Percentiles rank a stretch among this genome's conserved stretches.
phyloP scores from a whole-genome alignment of 2,329 filamentous ascomycete species.

The Byssochlamys sp. region DNA sequence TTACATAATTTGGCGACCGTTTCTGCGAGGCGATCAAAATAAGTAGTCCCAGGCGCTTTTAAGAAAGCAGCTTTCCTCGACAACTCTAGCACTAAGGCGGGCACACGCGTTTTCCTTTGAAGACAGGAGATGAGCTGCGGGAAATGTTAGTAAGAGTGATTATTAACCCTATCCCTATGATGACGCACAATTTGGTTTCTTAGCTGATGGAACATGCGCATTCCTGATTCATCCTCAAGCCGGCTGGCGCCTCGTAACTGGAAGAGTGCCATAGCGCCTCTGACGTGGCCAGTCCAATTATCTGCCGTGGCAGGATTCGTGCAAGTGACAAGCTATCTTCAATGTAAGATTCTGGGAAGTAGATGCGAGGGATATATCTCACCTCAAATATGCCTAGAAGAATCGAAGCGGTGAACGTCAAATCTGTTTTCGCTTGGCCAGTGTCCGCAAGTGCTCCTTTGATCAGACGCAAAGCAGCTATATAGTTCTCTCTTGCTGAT shows the following conservation, averaged over 20 bases:
- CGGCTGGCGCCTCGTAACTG: conserved; percentile 33
- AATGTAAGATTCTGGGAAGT: conserved; percentile 3
- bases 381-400: conserved; percentile 56
- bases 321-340: conserved; percentile 27
- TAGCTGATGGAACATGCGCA: conserved; percentile 47
- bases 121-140: conserved; percentile 28
- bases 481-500: conserved; percentile 46
- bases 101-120: conserved; percentile 21
- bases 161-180: background rate
- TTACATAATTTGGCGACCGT: conserved; percentile 22
- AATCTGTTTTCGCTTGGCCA: conserved; percentile 27
- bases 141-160: conserved; percentile 2
- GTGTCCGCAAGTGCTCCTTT: conserved; percentile 24
- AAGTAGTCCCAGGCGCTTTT: conserved; percentile 16
- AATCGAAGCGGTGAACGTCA: conserved; percentile 46
- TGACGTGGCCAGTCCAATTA: conserved; percentile 49
- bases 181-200: conserved; percentile 46
- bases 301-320: conserved; percentile 39
- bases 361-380: conserved; percentile 9
- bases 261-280: conserved; percentile 52
- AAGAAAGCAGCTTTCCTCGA: conserved; percentile 20
- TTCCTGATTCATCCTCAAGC: conserved; percentile 35
- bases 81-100: conserved; percentile 23
- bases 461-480: conserved; percentile 41
- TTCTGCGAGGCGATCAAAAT: conserved; percentile 20